Percentiles rank a stretch among this genome's conserved stretches.
Evolutionary conservation across 163 green algal genomes (phyloP).

Genomic region (Chlorella variabilis): DNA sequence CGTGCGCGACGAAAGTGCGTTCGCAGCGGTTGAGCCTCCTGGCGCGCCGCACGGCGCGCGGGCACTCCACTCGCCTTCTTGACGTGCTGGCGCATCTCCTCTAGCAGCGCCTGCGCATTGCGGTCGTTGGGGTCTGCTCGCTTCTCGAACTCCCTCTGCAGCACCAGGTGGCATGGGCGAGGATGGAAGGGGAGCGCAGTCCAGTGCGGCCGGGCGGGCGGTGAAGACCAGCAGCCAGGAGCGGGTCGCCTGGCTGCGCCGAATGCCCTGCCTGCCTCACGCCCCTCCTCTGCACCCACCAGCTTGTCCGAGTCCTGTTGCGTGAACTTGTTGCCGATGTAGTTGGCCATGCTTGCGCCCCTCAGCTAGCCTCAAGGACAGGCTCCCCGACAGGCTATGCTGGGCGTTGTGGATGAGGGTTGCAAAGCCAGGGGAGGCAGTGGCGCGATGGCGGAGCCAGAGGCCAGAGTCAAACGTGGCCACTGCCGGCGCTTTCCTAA

Average conservation of each 20-base stretch:
- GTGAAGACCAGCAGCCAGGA: neutral
- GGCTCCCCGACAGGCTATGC: neutral
- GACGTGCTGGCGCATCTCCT: conserved; percentile 88
- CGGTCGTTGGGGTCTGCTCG: conserved; percentile 78
- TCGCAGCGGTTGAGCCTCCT: no score
- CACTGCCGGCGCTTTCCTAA: no score
- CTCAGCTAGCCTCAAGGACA: no score
- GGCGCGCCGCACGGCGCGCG: no score
- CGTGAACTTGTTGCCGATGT: conserved; percentile 61
- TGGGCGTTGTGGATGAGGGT: no score
- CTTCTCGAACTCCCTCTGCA: conserved; percentile 87
- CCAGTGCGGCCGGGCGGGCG: neutral
- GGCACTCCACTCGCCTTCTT: conserved; percentile 75
- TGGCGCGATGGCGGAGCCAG: no score
- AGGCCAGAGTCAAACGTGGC: no score
- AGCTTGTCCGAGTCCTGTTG: conserved; percentile 57
- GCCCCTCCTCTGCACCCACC: conserved; percentile 25
- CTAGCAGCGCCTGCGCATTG: conserved; percentile 82
- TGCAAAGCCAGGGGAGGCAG: no score
- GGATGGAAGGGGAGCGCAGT: neutral
- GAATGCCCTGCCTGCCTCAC: neutral
- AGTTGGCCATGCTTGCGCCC: conserved; percentile 5
- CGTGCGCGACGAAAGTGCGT: no score
- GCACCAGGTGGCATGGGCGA: no score
- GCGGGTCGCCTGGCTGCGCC: no score